These are phyloP conservation scores for Furcasterigmium furcatum DNA, from an alignment of 2,329 filamentous ascomycete genomes.

Conservation along the genomic window DNA sequence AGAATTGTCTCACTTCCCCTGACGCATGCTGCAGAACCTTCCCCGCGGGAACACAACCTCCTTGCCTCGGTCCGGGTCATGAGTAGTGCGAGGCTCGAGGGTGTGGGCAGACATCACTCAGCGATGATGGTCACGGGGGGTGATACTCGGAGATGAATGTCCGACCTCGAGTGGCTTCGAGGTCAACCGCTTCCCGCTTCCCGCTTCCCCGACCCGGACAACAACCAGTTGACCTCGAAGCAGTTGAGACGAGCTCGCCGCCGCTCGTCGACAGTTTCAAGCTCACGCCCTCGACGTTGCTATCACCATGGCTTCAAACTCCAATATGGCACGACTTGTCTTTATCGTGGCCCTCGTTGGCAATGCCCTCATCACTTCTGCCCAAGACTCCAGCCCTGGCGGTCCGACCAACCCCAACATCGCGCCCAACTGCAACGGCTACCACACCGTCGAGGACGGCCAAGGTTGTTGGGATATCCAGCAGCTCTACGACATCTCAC, in stretches of 20 bases:
- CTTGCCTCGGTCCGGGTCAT: background rate
- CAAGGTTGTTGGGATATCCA: conserved; percentile 14
- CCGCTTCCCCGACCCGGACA: no score
- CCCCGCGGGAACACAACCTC: background rate
- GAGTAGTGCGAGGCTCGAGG: conserved; percentile 2
- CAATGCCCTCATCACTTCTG: background rate
- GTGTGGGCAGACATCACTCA: conserved; percentile 1
- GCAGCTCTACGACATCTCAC: conserved; percentile 15
- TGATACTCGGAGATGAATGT: background rate
- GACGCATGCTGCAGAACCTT: background rate
- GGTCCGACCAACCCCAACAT: conserved; percentile 2
- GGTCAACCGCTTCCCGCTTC: background rate
- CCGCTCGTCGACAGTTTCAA: background rate
- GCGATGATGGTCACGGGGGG: background rate
- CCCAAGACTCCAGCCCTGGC: background rate
- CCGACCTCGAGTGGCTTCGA: background rate
- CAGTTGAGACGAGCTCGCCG: background rate
- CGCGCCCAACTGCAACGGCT: conserved; percentile 12
- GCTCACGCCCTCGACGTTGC: background rate
- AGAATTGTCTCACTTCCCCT: background rate
- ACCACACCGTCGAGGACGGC: conserved; percentile 11
- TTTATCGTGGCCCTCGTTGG: background rate
- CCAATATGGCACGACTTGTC: background rate
- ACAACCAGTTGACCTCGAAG: background rate
- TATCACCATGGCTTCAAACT: background rate